Evolutionary conservation across 1,284 basidiomycete species (phyloP).

Genomic region (Cryptococcus hybrid): DNA sequence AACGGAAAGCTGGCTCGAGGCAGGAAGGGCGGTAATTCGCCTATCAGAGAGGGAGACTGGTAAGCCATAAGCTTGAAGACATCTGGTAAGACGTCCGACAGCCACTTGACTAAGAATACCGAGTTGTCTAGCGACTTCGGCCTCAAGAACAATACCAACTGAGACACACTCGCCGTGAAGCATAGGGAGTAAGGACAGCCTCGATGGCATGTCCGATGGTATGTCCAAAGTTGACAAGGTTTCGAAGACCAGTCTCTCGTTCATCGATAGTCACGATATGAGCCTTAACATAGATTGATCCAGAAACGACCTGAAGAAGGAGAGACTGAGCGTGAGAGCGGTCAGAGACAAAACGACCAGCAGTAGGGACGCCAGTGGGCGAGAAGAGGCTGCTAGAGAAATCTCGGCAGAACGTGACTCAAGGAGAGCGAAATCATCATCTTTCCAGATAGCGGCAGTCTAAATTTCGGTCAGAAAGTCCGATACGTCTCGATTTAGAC

Average conservation of each 20-base stretch:
- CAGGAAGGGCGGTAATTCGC: conserved; percentile 67
- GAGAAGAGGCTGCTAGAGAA: conserved; percentile 69
- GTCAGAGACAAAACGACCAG: conserved; percentile 66
- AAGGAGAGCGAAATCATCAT: conserved; percentile 76
- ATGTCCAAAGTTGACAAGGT: conserved; percentile 97
- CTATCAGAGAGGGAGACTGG: conserved; percentile 77
- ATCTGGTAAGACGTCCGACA: conserved; percentile 78
- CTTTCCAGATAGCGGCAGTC: conserved; percentile 97
- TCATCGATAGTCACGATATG: conserved; percentile 95
- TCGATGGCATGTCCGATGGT: conserved; percentile 96
- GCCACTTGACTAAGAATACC: conserved; percentile 84
- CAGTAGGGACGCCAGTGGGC: conserved; percentile 50
- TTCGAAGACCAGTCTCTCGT: conserved; percentile 89
- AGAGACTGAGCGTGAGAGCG: conserved; percentile 68
- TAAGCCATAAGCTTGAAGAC: conserved; percentile 81
- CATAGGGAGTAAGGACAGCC: conserved; percentile 83
- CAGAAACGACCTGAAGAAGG: conserved; percentile 73
- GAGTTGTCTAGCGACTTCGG: conserved; percentile 82
- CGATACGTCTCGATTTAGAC: neutral
- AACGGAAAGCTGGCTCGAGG: conserved; percentile 69
- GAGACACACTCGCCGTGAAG: conserved; percentile 92
- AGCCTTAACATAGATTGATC: conserved; percentile 86
- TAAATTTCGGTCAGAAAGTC: conserved; percentile 39
- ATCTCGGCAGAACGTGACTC: conserved; percentile 82
- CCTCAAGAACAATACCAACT: conserved; percentile 91